Conservation (phyloP, 208 protist genomes). For the Naegleria gruberi region DNA sequence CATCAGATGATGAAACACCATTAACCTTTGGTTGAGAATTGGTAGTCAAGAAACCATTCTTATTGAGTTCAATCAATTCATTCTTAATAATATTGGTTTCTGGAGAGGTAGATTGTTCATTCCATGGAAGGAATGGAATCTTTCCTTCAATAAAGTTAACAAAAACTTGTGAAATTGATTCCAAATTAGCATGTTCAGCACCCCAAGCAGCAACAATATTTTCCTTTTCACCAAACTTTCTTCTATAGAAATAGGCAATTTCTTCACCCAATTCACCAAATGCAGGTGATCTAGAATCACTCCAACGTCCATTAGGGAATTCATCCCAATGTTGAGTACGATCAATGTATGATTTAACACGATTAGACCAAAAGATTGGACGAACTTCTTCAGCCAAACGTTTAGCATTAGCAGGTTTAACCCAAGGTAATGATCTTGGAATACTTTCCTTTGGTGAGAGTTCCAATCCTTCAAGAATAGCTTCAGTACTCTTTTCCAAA, state of each 20-base stretch:
- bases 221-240: background rate
- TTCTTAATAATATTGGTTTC: slow-evolving; percentile 57
- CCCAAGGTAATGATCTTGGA: slow-evolving; percentile 47
- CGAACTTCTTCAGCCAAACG: slow-evolving; percentile 58
- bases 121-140: slow-evolving; percentile 50
- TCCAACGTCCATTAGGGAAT: slow-evolving; percentile 75
- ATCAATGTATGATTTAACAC: slow-evolving; percentile 70
- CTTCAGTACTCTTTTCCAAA: slow-evolving; percentile 57
- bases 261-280: background rate
- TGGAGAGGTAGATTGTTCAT: slow-evolving; percentile 47
- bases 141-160: slow-evolving; percentile 16
- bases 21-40: slow-evolving; percentile 61
- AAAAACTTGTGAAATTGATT: background rate
- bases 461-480: slow-evolving; percentile 54
- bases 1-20: background rate
- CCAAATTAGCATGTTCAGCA: background rate
- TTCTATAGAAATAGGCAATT: background rate
- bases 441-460: background rate
- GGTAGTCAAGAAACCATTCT: slow-evolving; percentile 76
- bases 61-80: slow-evolving; percentile 64
- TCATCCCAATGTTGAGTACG: slow-evolving; percentile 71
- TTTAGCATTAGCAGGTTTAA: slow-evolving; percentile 47
- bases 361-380: slow-evolving; percentile 79
- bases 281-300: slow-evolving; percentile 30
- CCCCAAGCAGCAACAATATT: background rate